Evolutionary conservation across 768 basidiomycete genomes (phyloP).

Genomic region (Tephrocybe sp.): DNA sequence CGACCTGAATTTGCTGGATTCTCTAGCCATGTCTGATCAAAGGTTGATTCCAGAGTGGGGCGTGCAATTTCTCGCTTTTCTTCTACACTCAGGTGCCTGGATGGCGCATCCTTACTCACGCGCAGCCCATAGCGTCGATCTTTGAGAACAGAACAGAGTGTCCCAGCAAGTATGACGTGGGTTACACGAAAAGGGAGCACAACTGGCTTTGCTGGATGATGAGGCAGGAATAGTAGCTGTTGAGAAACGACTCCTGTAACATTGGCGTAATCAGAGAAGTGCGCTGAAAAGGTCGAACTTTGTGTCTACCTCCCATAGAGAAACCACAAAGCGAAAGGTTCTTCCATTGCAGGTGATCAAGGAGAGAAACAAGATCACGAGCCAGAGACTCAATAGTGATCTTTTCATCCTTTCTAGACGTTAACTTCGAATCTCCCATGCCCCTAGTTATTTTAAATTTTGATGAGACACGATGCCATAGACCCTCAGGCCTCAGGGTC

Average conservation of each 20-base stretch:
- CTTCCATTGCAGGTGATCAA: conserved; percentile 39
- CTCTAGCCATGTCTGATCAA: conserved; percentile 35
- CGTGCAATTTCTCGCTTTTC: conserved; percentile 31
- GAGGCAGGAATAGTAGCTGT: conserved; percentile 45
- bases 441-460: conserved; percentile 29
- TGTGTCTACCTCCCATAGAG: conserved; percentile 54
- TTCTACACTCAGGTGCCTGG: conserved; percentile 22
- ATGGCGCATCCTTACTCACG: conserved; percentile 14
- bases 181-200: conserved; percentile 39
- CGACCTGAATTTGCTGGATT: conserved; percentile 27
- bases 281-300: background rate
- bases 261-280: background rate
- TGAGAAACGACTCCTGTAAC: conserved; percentile 40
- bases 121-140: conserved; percentile 27
- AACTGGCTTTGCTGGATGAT: conserved; percentile 32
- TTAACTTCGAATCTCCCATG: conserved; percentile 44
- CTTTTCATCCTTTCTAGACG: conserved; percentile 28
- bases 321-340: conserved; percentile 45
- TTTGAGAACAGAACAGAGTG: conserved; percentile 21
- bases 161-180: conserved; percentile 40
- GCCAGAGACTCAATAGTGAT: conserved; percentile 47
- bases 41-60: conserved; percentile 26
- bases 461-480: too few species aligned
- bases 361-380: conserved; percentile 39
- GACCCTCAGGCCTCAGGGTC: too few species aligned